Evolutionary conservation across 768 basidiomycete genomes (phyloP).

Genomic region (Jaapia argillacea): DNA sequence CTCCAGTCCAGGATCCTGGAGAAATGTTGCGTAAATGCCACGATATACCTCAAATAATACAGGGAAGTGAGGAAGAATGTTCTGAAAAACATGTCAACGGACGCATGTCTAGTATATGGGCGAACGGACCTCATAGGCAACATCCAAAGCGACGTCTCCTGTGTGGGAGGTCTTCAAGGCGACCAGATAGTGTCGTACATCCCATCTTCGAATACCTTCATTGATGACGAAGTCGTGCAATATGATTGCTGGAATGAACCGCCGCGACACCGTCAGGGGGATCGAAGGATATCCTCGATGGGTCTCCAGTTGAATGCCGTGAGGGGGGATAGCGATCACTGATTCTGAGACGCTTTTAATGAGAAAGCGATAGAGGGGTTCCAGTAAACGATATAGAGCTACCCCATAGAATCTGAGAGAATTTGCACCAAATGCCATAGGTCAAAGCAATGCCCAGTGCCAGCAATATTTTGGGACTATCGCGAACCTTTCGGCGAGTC

Average conservation of each 20-base stretch:
- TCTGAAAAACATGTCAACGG: constrained; percentile 30
- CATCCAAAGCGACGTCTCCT: constrained; percentile 28
- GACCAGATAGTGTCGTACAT: constrained; percentile 60
- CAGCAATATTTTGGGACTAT: background rate
- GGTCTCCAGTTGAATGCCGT: constrained; percentile 70
- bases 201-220: constrained; percentile 65
- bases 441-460: constrained; percentile 2
- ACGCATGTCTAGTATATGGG: too few relatives aligned
- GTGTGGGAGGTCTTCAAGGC: constrained; percentile 26
- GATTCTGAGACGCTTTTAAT: constrained; percentile 39
- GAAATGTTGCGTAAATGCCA: constrained; percentile 46
- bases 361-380: constrained; percentile 3
- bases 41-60: constrained; percentile 51
- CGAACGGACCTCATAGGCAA: constrained; percentile 49
- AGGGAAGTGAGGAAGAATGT: constrained; percentile 51
- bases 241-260: constrained; percentile 46
- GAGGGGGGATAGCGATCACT: constrained; percentile 49
- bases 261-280: constrained; percentile 25
- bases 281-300: constrained; percentile 43
- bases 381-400: background rate
- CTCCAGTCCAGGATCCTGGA: too few relatives aligned
- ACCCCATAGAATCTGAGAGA: constrained; percentile 35
- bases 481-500: background rate
- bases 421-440: constrained; percentile 10
- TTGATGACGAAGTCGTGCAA: constrained; percentile 62